Evolutionary conservation across 179 eudicot species (phyloP), one percentile per base, ranked within the genome.

Genomic region (Actinidia polygama): DNA sequence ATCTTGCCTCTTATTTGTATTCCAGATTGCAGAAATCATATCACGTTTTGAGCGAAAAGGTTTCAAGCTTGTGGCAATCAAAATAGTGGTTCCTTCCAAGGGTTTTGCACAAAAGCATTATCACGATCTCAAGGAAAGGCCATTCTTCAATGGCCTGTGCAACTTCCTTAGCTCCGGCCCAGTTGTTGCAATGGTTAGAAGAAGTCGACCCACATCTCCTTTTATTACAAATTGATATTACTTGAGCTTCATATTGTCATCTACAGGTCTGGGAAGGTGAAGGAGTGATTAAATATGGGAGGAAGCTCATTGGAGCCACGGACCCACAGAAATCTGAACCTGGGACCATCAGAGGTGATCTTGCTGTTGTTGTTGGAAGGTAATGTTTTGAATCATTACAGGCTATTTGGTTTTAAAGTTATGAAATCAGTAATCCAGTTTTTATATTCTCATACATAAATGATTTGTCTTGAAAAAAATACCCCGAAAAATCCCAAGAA

Each of bases 301-400:
- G 99, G 47, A 97, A 95, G 85, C 95, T 97, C 81, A 97, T 97
- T 83, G 99, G 99, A 81, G 99, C 99, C 63, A 95, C 98, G 0
- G 98, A 97, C 78, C 99, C 99, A n/a, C 98, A 93, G 81, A 97
- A 97, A 86, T 95, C 99, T 50, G 98, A 95, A 82, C 99, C 98
- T 10, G 98, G 99, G 86, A 97, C 99, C 85, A 95, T 97, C 87
- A 90, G 99, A 84, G 98, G 98, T 12, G 99, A 97, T 86, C 92
- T 97, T 50, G 99, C 99, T 63, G 98, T 97, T 53, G 97, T 91
- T 69, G 98, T 94, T 62, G 98, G 99, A 82, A 95, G 99, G 99
- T 97, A 94, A 73, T 16, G 61, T 80, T 40, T 74, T 50, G 55
- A 55, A 24, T 14, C 21, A 36, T 6, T 21, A 57, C 40, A 16